Conservation (phyloP, 805 yeast species). For the Barnettozyma sucrosica region DNA sequence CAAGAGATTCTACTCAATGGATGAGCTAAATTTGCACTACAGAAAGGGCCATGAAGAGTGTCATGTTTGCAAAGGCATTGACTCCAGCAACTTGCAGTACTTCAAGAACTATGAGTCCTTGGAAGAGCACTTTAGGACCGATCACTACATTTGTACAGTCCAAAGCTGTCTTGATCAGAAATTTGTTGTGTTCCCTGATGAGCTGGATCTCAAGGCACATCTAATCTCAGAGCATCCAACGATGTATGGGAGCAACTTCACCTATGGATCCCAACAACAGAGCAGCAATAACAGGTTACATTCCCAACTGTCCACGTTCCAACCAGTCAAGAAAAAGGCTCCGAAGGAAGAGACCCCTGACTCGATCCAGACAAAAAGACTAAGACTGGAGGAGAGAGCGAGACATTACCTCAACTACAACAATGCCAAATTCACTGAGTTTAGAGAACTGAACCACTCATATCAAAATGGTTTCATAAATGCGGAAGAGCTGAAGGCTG, state of each 20-base stretch:
- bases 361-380: conserved; percentile 39
- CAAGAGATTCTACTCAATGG: conserved; percentile 77
- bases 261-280: conserved; percentile 10
- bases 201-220: conserved; percentile 81
- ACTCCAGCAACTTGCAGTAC: conserved; percentile 60
- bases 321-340: conserved; percentile 20
- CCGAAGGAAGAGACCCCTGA: conserved; percentile 29
- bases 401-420: conserved; percentile 66
- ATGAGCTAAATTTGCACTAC: conserved; percentile 78
- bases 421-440: conserved; percentile 39
- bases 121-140: conserved; percentile 64
- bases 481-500: conserved; percentile 41
- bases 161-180: conserved; percentile 78
- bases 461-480: conserved; percentile 42
- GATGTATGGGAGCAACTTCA: conserved; percentile 39
- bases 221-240: conserved; percentile 76
- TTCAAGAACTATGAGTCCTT: conserved; percentile 72
- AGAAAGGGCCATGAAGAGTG: conserved; percentile 84
- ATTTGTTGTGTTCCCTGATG: conserved; percentile 87
- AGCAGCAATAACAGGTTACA: conserved; percentile 31
- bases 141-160: conserved; percentile 75
- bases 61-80: conserved; percentile 74
- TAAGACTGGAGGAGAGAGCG: conserved; percentile 79
- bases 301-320: conserved; percentile 60
- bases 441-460: conserved; percentile 41